Conservation (phyloP, 2,329 filamentous ascomycete species). For the Beauveria sp. region DNA sequence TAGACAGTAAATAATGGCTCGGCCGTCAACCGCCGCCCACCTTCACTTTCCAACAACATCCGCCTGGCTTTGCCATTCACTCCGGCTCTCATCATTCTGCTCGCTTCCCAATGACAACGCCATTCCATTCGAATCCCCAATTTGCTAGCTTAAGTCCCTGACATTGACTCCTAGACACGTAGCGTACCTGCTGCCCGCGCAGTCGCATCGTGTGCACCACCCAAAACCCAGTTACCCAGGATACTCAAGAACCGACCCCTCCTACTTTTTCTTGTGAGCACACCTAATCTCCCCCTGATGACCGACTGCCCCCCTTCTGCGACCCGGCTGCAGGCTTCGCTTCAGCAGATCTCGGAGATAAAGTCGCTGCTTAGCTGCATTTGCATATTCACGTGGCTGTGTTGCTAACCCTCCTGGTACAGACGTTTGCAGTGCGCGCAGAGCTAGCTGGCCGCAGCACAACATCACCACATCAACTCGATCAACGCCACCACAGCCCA, state of each 20-base stretch:
- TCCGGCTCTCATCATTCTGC: neutral
- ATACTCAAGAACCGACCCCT: conserved; percentile 4
- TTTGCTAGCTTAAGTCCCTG: conserved; percentile 8
- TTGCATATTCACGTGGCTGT: neutral
- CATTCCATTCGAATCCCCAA: neutral
- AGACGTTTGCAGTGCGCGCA: neutral
- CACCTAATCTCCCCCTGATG: conserved; percentile 10
- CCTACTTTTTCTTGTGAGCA: conserved; percentile 10
- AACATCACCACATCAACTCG: neutral
- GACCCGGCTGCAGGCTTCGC: neutral
- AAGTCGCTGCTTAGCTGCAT: neutral
- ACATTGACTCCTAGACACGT: conserved; percentile 7
- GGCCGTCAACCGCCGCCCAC: neutral
- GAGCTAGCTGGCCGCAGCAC: neutral
- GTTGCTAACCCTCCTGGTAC: neutral
- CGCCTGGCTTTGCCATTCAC: conserved; percentile 1
- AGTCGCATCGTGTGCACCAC: neutral
- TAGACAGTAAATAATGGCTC: neutral
- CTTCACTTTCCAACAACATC: neutral
- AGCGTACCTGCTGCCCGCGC: conserved; percentile 5
- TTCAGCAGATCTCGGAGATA: neutral
- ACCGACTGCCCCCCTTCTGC: neutral
- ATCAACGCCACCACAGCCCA: neutral
- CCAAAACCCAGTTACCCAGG: neutral
- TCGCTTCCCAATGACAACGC: conserved; percentile 8